These are phyloP conservation scores for Marchantia polymorpha DNA, from an alignment of 225 moss, liverwort and hornwort species.

Conservation along the genomic window DNA sequence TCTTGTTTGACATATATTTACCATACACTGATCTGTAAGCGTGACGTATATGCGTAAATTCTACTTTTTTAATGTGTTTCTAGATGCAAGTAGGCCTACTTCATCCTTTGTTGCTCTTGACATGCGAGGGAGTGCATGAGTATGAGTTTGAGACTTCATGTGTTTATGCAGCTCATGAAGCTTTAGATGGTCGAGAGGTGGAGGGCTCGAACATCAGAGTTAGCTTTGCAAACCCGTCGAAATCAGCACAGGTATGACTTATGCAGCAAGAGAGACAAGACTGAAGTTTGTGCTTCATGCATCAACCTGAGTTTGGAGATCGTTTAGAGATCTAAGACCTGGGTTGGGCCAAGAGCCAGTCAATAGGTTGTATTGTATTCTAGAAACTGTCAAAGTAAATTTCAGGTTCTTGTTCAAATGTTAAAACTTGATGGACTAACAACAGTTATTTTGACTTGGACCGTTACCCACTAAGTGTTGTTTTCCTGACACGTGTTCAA, in stretches of 20 bases:
- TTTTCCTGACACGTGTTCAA: no score
- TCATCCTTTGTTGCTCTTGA: neutral
- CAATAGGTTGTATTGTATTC: neutral
- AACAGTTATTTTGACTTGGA: no score
- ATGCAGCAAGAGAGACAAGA: neutral
- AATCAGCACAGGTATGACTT: conserved; percentile 44
- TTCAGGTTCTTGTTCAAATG: no score
- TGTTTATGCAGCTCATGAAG: conserved; percentile 44
- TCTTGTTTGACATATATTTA: neutral
- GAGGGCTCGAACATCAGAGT: conserved; percentile 50
- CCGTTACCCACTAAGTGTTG: no score
- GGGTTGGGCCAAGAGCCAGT: neutral
- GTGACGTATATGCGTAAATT: neutral
- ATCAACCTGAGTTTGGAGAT: neutral
- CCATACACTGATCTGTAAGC: neutral
- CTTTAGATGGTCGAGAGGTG: conserved; percentile 49
- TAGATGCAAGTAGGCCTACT: neutral
- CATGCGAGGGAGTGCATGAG: neutral
- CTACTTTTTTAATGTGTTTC: neutral
- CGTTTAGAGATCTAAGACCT: neutral
- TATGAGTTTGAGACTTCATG: neutral
- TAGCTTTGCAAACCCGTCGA: conserved; percentile 55
- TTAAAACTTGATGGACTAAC: no score
- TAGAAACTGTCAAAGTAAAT: neutral
- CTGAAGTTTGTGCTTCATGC: neutral